Evolutionary conservation across 257 asterid genomes (phyloP).

Genomic region (Penstemon eatonii): DNA sequence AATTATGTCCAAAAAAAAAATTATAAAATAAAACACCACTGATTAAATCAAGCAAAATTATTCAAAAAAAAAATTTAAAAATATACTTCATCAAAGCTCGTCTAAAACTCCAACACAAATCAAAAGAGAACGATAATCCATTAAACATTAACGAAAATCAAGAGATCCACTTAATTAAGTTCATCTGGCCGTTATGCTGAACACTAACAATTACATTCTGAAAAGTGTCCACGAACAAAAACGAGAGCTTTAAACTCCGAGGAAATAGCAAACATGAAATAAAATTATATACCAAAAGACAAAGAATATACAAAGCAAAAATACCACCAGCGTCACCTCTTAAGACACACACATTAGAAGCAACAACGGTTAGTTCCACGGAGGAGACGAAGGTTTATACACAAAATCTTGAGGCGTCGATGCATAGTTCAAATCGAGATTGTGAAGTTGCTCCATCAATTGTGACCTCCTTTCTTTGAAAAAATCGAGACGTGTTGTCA

Average conservation of each 20-base stretch:
- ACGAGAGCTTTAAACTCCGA: neutral
- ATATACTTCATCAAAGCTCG: too few relatives aligned
- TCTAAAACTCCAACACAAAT: too few relatives aligned
- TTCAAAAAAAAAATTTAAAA: too few relatives aligned
- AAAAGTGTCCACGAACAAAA: neutral
- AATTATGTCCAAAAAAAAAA: too few relatives aligned
- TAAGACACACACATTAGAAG: slow-evolving; percentile 5
- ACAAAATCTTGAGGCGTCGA: slow-evolving; percentile 60
- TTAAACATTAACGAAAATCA: too few relatives aligned
- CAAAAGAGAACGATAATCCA: too few relatives aligned
- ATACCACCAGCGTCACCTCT: too few relatives aligned
- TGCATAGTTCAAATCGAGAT: slow-evolving; percentile 68
- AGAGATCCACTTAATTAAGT: too few relatives aligned
- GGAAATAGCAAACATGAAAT: slow-evolving; percentile 24
- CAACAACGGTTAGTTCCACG: slow-evolving; percentile 60
- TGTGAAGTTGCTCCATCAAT: slow-evolving; percentile 94
- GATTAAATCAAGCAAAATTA: too few relatives aligned
- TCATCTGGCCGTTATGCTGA: too few relatives aligned
- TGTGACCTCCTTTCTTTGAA: slow-evolving; percentile 97
- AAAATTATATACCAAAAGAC: slow-evolving; percentile 34
- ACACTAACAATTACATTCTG: slow-evolving; percentile 28
- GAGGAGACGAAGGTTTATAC: slow-evolving; percentile 77
- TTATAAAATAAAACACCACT: too few relatives aligned
- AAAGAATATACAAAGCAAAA: slow-evolving; percentile 44
- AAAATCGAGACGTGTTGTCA: slow-evolving; percentile 87